Percentiles rank a stretch among this genome's conserved stretches.
Evolutionary conservation across 345 rosid genomes (phyloP).

Genomic region (Carallia brachiata): DNA sequence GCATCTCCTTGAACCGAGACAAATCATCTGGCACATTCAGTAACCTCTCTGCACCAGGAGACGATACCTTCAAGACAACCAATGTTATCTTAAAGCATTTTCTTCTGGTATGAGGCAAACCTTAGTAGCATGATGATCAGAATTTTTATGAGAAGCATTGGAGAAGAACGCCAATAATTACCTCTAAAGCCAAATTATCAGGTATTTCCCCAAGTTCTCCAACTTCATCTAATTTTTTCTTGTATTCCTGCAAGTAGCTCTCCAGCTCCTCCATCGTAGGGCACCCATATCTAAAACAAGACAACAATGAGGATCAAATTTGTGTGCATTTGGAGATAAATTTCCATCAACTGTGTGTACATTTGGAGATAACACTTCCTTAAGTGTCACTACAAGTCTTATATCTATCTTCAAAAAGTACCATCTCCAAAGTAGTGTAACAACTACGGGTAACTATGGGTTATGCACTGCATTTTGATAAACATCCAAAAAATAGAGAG

Average conservation of each 20-base stretch:
- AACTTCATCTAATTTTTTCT: slow-evolving; percentile 73
- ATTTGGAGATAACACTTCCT: too few relatives aligned
- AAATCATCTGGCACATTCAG: slow-evolving; percentile 76
- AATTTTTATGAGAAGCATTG: not conserved
- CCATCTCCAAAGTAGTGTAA: slow-evolving; percentile 1
- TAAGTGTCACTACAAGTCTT: not conserved
- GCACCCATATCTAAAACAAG: slow-evolving; percentile 67
- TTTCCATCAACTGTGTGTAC: not conserved
- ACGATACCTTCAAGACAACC: slow-evolving; percentile 57
- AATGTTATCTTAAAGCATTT: not conserved
- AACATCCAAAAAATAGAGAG: too few relatives aligned
- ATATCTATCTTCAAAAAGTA: not conserved
- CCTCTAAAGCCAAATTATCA: slow-evolving; percentile 84
- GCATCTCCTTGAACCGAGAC: slow-evolving; percentile 60
- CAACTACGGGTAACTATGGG: not conserved
- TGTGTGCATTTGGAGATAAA: not conserved
- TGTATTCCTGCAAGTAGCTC: slow-evolving; percentile 61
- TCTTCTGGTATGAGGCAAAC: not conserved
- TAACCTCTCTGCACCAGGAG: slow-evolving; percentile 88
- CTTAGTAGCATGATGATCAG: not conserved
- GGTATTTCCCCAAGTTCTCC: slow-evolving; percentile 64
- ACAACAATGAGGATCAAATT: not conserved
- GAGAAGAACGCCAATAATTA: slow-evolving; percentile 19
- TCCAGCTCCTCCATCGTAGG: slow-evolving; percentile 82
- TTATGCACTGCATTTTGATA: not conserved